A percentile compares a stretch with the other conserved stretches of the same genome.
Evolutionary conservation across 768 basidiomycete species (phyloP).

Genomic region (Exsudoporus frostii): DNA sequence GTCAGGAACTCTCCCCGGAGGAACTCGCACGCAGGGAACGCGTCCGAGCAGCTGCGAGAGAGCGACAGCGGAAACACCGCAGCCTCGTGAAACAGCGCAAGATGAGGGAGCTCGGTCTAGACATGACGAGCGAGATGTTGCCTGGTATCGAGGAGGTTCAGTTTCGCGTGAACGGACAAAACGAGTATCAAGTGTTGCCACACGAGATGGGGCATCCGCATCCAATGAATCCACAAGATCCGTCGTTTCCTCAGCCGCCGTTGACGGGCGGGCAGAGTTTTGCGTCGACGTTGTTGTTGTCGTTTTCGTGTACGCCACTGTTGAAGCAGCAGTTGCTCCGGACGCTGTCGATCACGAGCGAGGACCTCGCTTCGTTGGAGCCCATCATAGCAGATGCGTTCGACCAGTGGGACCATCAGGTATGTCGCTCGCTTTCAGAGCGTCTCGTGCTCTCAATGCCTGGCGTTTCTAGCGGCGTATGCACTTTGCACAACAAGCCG

Average conservation of each 20-base stretch:
- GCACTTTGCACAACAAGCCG: slow-evolving; percentile 42
- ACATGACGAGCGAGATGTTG: slow-evolving; percentile 74
- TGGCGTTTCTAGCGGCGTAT: slow-evolving; percentile 38
- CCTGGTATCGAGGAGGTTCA: slow-evolving; percentile 64
- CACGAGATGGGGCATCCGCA: slow-evolving; percentile 35
- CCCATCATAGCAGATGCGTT: slow-evolving; percentile 81
- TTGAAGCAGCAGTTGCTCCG: slow-evolving; percentile 75
- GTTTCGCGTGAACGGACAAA: slow-evolving; percentile 52
- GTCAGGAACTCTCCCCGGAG: slow-evolving; percentile 51
- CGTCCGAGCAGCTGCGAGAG: slow-evolving; percentile 72
- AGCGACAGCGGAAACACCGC: slow-evolving; percentile 81
- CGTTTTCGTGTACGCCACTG: slow-evolving; percentile 70
- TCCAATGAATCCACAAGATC: slow-evolving; percentile 45
- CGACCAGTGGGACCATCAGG: slow-evolving; percentile 84
- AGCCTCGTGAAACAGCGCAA: slow-evolving; percentile 74
- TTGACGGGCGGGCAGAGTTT: slow-evolving; percentile 69
- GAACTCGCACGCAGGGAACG: slow-evolving; percentile 67
- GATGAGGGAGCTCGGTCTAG: slow-evolving; percentile 76
- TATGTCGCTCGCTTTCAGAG: slow-evolving; percentile 31
- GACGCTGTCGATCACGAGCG: slow-evolving; percentile 69
- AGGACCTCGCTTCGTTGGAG: slow-evolving; percentile 75
- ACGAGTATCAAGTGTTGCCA: slow-evolving; percentile 37
- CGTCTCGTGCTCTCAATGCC: not conserved
- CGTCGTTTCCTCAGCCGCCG: slow-evolving; percentile 56
- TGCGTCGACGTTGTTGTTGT: slow-evolving; percentile 72